phyloP scores from a whole-genome alignment of 441 rosid genomes.

The Populus hybrid region DNA sequence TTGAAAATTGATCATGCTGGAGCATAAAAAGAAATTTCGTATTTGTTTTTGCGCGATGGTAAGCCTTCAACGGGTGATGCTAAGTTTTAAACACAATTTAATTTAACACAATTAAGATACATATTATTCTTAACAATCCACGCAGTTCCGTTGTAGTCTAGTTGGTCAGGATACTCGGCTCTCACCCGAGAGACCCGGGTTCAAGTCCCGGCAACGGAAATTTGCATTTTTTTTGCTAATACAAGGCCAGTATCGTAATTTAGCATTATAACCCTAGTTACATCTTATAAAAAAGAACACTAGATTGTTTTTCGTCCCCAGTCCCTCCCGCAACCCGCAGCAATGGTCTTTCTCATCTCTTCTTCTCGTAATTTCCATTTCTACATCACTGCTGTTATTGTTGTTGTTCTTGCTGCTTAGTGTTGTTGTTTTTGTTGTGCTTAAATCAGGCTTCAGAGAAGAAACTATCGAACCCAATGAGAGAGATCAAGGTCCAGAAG shows the following conservation, averaged over 20 bases:
- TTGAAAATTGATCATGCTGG: too few species aligned
- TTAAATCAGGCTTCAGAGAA: conserved; percentile 67
- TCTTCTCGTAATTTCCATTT: background rate
- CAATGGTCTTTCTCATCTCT: background rate
- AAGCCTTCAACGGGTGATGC: too few species aligned
- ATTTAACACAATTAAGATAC: too few species aligned
- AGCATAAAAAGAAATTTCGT: too few species aligned
- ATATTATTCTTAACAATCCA: accelerated
- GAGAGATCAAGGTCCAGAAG: conserved; percentile 83
- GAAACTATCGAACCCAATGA: conserved; percentile 84
- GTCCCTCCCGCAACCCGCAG: background rate
- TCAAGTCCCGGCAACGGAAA: conserved; percentile 80
- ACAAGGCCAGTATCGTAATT: background rate
- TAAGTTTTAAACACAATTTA: too few species aligned
- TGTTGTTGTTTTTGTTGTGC: background rate
- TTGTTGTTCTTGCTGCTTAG: too few species aligned
- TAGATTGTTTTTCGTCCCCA: too few species aligned
- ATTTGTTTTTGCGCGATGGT: too few species aligned
- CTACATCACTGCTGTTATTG: background rate
- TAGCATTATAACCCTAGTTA: background rate
- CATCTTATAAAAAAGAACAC: too few species aligned
- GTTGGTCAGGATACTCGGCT: conserved; percentile 97
- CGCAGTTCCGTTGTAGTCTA: conserved; percentile 77
- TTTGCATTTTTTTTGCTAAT: too few species aligned
- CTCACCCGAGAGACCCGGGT: conserved; percentile 96